Evolutionary conservation across 805 yeast genomes (phyloP), one percentile per base, ranked within the genome.

Genomic region (Groenewaldozyma tartarivorans): DNA sequence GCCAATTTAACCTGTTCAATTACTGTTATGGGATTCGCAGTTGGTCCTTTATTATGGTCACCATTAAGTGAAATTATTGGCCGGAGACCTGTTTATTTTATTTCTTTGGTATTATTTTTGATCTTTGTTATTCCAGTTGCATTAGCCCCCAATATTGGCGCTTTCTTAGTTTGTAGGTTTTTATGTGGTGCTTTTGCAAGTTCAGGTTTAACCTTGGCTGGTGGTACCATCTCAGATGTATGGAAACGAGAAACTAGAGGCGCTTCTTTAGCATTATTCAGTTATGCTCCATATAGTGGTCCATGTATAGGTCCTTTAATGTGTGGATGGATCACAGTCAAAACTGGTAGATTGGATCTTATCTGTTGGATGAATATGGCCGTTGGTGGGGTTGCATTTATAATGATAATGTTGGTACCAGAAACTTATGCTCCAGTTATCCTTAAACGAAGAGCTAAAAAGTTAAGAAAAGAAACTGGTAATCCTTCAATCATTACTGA

Each of bases 341-440:
- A 78, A 45, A 72, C 90, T n/a, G 72, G 69, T 15, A 50, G 66
- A 24, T 50, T 77, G 55, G 87, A 79, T 35, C 58, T 84, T 30
- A 73, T 87, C 55, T 75, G 82, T 48, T 87, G 96, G 96, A 88
- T 85, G 42, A 87, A 86, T 58, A 75, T 87, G 84, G 94, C 88
- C 3, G 84, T 87, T 63, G 83, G 92, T 2, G 96, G 95, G 48
- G 72, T 74, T 3, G 78, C 81, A 78, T 81, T 88, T 82, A 66
- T 86, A 24, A 47, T 72, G 17, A 69, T 78, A 33, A 58, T 76
- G 11, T 51, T 69, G 15, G 73, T 87, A 22, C 96, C 96, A n/a
- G 96, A 87, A 64, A 87, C 96, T 19, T 87, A 81, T 59, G 88
- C 95, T 2, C 96, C 96, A 5, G 87, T 79, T 5, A 83, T 85